These are phyloP conservation scores for Sarocladium brachiariae DNA, from an alignment of 2,329 filamentous ascomycete species.

Conservation along the genomic window DNA sequence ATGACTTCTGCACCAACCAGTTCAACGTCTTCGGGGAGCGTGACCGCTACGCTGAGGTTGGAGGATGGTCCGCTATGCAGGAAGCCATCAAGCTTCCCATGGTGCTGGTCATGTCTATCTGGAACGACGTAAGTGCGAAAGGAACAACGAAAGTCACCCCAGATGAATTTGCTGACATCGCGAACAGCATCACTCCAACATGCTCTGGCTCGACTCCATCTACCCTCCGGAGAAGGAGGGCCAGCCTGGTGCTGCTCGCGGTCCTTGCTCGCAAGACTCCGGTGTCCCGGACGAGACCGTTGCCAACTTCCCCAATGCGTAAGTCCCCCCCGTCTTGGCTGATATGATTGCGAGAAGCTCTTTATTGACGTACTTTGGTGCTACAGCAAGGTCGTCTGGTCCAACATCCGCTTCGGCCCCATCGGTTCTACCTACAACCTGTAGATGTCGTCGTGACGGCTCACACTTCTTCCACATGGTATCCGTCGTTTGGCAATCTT, in stretches of 20 bases:
- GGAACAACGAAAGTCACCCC: background rate
- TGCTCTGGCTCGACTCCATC: slow-evolving; percentile 63
- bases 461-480: too few relatives aligned
- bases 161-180: background rate
- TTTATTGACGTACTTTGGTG: background rate
- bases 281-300: slow-evolving; percentile 19
- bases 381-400: slow-evolving; percentile 31
- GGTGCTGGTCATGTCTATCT: slow-evolving; percentile 57
- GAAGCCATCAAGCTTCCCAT: slow-evolving; percentile 49
- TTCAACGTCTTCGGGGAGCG: slow-evolving; percentile 48
- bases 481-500: background rate
- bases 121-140: slow-evolving; percentile 32
- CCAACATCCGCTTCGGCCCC: slow-evolving; percentile 40
- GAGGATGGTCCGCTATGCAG: slow-evolving; percentile 50
- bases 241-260: slow-evolving; percentile 18
- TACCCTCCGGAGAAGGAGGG: slow-evolving; percentile 37
- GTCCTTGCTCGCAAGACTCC: slow-evolving; percentile 18
- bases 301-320: slow-evolving; percentile 14
- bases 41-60: slow-evolving; percentile 43
- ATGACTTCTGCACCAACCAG: slow-evolving; percentile 48
- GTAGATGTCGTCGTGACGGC: background rate
- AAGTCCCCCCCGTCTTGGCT: slow-evolving; percentile 1
- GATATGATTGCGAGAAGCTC: background rate
- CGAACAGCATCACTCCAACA: slow-evolving; percentile 44
- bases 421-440: slow-evolving; percentile 23